Conservation (phyloP, 345 rosid species). For the Carallia pectinifolia region DNA sequence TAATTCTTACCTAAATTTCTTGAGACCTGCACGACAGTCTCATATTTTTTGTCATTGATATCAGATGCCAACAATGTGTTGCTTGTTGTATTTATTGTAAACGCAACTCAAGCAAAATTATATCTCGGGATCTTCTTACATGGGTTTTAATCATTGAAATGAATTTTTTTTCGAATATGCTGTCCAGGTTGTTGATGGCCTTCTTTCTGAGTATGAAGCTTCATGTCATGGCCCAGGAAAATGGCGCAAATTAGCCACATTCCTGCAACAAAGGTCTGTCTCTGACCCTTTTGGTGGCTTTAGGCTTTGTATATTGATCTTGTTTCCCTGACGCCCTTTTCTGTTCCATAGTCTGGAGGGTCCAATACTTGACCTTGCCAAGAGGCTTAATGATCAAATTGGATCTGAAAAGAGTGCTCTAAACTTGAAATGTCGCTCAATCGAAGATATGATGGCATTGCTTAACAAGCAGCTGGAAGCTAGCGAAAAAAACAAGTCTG, state of each 20-base stretch:
- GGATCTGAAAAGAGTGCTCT: constrained; percentile 85
- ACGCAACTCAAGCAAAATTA: background rate
- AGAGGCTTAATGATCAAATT: constrained; percentile 71
- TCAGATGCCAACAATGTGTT: background rate
- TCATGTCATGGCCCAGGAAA: constrained; percentile 84
- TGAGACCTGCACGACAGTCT: too few species aligned
- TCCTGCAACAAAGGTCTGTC: constrained; percentile 87
- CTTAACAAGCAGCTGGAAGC: constrained; percentile 82
- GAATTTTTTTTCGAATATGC: constrained; percentile 8
- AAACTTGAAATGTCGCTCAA: constrained; percentile 67
- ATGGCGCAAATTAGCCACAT: constrained; percentile 85
- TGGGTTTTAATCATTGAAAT: background rate
- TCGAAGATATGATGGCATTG: constrained; percentile 78
- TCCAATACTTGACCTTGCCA: constrained; percentile 74
- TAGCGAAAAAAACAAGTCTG: constrained; percentile 76
- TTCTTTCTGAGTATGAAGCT: constrained; percentile 70
- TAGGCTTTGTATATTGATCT: constrained; percentile 2
- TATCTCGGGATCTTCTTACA: background rate
- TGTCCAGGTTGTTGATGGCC: constrained; percentile 76
- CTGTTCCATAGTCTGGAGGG: constrained; percentile 73
- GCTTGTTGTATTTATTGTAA: background rate
- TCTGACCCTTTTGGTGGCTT: background rate
- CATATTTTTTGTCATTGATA: too few species aligned
- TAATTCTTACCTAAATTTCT: too few species aligned
- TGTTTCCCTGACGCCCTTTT: background rate